These are phyloP conservation scores for Limnanthes douglasii DNA, from an alignment of 345 rosid genomes.

Conservation along the genomic window DNA sequence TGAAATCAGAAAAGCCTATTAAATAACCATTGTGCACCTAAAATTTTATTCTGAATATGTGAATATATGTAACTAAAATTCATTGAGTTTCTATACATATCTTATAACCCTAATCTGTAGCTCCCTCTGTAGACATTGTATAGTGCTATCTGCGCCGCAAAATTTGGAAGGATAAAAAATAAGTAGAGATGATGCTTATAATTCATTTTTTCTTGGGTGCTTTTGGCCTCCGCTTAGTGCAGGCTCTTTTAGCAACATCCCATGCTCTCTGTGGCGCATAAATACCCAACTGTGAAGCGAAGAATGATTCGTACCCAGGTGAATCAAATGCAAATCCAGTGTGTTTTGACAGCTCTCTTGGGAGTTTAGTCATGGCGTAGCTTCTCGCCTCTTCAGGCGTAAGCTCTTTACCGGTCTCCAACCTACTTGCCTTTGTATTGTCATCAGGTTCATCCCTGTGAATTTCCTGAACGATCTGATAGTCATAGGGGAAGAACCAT, in stretches of 20 bases:
- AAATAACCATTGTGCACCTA: too few species aligned
- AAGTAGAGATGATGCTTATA: too few species aligned
- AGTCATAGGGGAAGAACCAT: conserved; percentile 94
- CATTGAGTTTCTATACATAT: too few species aligned
- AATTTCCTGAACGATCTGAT: conserved; percentile 85
- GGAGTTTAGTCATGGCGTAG: conserved; percentile 74
- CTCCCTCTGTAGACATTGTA: too few species aligned
- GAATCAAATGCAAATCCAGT: conserved; percentile 97
- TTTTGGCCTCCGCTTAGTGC: conserved; percentile 51
- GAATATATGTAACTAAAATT: too few species aligned
- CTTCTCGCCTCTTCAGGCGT: conserved; percentile 72
- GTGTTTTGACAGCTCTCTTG: conserved; percentile 77
- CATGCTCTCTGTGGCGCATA: conserved; percentile 93
- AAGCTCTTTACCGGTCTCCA: conserved; percentile 44
- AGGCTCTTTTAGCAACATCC: conserved; percentile 97
- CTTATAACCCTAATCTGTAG: too few species aligned
- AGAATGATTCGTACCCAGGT: conserved; percentile 95
- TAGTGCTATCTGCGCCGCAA: too few species aligned
- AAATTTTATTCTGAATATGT: too few species aligned
- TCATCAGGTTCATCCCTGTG: conserved; percentile 59
- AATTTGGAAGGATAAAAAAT: too few species aligned
- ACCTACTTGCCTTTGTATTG: conserved; percentile 18
- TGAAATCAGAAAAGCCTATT: too few species aligned
- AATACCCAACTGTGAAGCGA: conserved; percentile 75
- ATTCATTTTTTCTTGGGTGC: conserved; percentile 20